Evolutionary conservation across 1,284 basidiomycete genomes (phyloP), one percentile per base, ranked within the genome.

Genomic region (Cryptococcus depauperatus): DNA sequence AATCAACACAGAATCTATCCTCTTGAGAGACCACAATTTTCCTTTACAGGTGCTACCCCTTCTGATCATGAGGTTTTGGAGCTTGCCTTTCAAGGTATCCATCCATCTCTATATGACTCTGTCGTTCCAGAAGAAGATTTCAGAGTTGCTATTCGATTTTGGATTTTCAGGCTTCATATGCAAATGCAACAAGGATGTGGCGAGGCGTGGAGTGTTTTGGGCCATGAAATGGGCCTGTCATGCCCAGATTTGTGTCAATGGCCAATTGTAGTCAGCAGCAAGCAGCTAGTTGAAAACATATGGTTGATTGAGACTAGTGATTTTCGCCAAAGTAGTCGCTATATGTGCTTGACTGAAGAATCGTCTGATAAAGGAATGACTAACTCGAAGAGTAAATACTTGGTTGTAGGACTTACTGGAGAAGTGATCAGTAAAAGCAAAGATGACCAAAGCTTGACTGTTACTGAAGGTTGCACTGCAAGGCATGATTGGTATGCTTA

Each of bases 401-500:
- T 57, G n/a, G 46, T 55, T 3, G 28, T 57, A 5, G 55, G 33
- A 5, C 3, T 23, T 5, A 61, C 53, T 6, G 59, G 61, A 2
- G 61, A 59, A 22, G 50, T 55, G 21, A 43, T 62, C 16, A 45
- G 41, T n/a, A 7, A 18, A 13, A 35, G 37, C 9, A 34, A 23
- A 16, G 13, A 25, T 10, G 28, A 28, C 11, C 16, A 14, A 25
- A 21, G 34, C 29, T 5, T 28, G 8, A 21, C 8, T 4, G 25
- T 44, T 3, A 37, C 56, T 22, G 38, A 52, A 11, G 51, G 47
- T 0, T 59, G 58, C 35, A n/a, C 10, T 0, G 40, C 59, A 1
- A 44, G 64, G 11, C 10, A 41, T 4, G 64, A 66, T 43, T 66
- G 64, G 64, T 32, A 41, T 11, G 26, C 46, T 1, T 57, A 46